Evolutionary conservation across 257 asterid species (phyloP).

Genomic region (Forsythia suspensa): DNA sequence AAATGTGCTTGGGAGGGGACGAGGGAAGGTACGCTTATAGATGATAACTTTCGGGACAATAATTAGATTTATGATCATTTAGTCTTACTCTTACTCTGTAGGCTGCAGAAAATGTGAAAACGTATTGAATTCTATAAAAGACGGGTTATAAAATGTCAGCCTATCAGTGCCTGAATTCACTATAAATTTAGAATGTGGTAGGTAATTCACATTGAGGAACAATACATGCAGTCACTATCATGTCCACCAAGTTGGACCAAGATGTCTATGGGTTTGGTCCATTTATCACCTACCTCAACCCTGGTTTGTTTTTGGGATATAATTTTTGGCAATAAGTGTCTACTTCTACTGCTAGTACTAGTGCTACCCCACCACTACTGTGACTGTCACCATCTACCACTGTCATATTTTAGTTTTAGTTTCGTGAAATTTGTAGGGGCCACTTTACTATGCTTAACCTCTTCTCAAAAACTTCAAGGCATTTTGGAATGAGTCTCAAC

Average conservation of each 20-base stretch:
- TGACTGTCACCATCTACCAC: background rate
- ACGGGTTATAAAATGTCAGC: background rate
- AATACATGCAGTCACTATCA: background rate
- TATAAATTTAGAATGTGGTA: background rate
- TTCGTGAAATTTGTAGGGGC: background rate
- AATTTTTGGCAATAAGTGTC: background rate
- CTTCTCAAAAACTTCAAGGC: background rate
- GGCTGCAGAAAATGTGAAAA: slow-evolving; percentile 9
- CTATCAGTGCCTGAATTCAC: background rate
- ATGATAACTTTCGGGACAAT: background rate
- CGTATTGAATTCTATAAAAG: background rate
- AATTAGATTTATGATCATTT: background rate
- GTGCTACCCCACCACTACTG: too few species aligned
- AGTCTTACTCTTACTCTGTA: background rate
- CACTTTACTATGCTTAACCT: background rate
- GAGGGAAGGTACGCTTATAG: background rate
- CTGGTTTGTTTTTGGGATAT: background rate
- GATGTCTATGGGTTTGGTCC: slow-evolving; percentile 1
- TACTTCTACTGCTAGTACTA: background rate
- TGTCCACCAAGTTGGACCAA: slow-evolving; percentile 8
- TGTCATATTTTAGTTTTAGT: background rate
- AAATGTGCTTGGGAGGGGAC: background rate
- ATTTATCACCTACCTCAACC: background rate
- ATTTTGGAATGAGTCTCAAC: background rate
- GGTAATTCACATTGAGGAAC: slow-evolving; percentile 5